Percentiles rank a stretch among this genome's conserved stretches.
These are phyloP conservation scores for Acarospora socialis DNA, from an alignment of 2,329 filamentous ascomycete genomes.

Conservation along the genomic window DNA sequence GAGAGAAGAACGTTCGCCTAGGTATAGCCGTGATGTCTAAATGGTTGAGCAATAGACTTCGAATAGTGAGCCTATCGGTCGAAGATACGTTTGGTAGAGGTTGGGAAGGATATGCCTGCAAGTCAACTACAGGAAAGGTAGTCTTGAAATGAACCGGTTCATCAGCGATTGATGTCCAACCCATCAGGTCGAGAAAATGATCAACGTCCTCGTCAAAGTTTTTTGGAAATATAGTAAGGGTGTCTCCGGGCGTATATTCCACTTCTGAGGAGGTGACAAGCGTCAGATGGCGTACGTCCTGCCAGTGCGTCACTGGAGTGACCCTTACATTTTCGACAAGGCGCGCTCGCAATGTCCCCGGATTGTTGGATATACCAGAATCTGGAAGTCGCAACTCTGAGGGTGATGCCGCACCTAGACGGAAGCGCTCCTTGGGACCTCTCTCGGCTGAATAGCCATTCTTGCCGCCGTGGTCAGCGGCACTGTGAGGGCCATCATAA, in stretches of 20 bases:
- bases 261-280: conserved; percentile 35
- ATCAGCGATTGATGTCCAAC: conserved; percentile 63
- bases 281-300: conserved; percentile 76
- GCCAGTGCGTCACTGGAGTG: conserved; percentile 69
- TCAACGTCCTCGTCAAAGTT: conserved; percentile 76
- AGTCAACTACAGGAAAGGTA: conserved; percentile 16
- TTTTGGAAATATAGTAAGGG: conserved; percentile 69
- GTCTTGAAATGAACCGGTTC: conserved; percentile 45
- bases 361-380: too few relatives aligned
- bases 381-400: too few relatives aligned
- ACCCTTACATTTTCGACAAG: conserved; percentile 55
- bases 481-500: background rate
- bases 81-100: conserved; percentile 15
- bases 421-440: too few relatives aligned
- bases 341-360: too few relatives aligned
- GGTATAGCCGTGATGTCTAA: conserved; percentile 86
- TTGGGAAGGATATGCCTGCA: conserved; percentile 14
- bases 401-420: too few relatives aligned
- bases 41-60: conserved; percentile 64
- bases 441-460: too few relatives aligned
- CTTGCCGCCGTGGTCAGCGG: too few relatives aligned
- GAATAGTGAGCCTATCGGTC: too few relatives aligned
- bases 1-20: conserved; percentile 69
- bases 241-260: conserved; percentile 58
- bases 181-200: conserved; percentile 61